These are phyloP conservation scores for Lagenidium sp. DNA, from an alignment of 352 stramenopile genomes.

Conservation along the genomic window DNA sequence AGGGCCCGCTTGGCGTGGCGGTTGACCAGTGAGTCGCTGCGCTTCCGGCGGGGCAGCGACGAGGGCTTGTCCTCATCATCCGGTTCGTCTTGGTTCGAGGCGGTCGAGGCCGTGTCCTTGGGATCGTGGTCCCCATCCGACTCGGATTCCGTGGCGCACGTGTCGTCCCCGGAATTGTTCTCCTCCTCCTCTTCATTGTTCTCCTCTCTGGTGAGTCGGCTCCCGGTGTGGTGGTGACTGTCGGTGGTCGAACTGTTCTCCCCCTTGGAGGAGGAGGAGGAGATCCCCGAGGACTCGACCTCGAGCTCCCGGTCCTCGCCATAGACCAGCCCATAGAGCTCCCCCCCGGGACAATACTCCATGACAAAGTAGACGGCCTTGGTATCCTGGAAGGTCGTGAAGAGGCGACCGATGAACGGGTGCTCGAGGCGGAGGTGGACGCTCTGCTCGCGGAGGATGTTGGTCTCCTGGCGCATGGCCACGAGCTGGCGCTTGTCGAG, in stretches of 20 bases:
- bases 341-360: constrained; percentile 61
- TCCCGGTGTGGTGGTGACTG: too few species aligned
- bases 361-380: constrained; percentile 69
- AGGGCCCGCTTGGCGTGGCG: constrained; percentile 21
- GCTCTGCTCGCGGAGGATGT: constrained; percentile 61
- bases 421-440: constrained; percentile 50
- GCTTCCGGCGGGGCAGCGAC: background rate
- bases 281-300: too few species aligned
- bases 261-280: too few species aligned
- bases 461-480: constrained; percentile 53
- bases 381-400: constrained; percentile 64
- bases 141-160: constrained; percentile 1
- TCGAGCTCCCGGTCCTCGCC: constrained; percentile 38
- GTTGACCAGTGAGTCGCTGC: constrained; percentile 31
- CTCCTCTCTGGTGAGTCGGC: too few species aligned
- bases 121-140: too few species aligned
- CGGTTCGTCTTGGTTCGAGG: too few species aligned
- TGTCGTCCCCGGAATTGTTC: constrained; percentile 8
- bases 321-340: constrained; percentile 87
- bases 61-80: background rate
- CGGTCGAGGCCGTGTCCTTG: constrained; percentile 1
- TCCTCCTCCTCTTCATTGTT: too few species aligned
- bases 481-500: constrained; percentile 30
- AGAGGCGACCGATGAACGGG: constrained; percentile 47
- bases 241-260: too few species aligned